A percentile compares a stretch with the other conserved stretches of the same genome.
Evolutionary conservation across 2,329 filamentous ascomycete species (phyloP).

Genomic region (Ustulina deusta): DNA sequence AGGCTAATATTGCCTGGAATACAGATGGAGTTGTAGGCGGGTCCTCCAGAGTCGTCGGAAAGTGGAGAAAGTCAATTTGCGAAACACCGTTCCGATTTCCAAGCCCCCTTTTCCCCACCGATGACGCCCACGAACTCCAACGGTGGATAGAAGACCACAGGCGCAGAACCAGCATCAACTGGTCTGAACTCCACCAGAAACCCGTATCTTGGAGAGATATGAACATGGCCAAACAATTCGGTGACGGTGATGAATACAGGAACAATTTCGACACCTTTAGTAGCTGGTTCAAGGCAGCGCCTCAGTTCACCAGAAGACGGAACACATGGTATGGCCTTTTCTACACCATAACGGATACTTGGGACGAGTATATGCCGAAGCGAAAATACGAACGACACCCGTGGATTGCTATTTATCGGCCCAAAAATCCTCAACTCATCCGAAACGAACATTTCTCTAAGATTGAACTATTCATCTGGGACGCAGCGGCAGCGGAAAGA

Average conservation of each 20-base stretch:
- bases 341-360: slow-evolving; percentile 59
- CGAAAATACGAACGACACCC: slow-evolving; percentile 55
- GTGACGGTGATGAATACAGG: slow-evolving; percentile 47
- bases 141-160: slow-evolving; percentile 37
- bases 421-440: slow-evolving; percentile 53
- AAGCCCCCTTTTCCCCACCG: slow-evolving; percentile 35
- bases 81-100: slow-evolving; percentile 31
- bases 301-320: slow-evolving; percentile 22
- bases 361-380: slow-evolving; percentile 49
- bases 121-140: slow-evolving; percentile 40
- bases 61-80: slow-evolving; percentile 31
- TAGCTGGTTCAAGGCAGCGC: slow-evolving; percentile 53
- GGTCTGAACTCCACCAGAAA: slow-evolving; percentile 51
- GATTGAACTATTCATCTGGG: slow-evolving; percentile 68
- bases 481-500: slow-evolving; percentile 52
- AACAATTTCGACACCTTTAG: slow-evolving; percentile 49
- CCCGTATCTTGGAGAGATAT: slow-evolving; percentile 58
- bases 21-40: not conserved
- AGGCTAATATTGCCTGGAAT: slow-evolving; percentile 32
- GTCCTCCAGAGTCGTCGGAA: not conserved
- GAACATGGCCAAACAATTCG: slow-evolving; percentile 55
- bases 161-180: slow-evolving; percentile 23
- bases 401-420: slow-evolving; percentile 65
- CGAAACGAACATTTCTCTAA: slow-evolving; percentile 43
- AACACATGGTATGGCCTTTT: slow-evolving; percentile 62